Evolutionary conservation across 768 basidiomycete genomes (phyloP).

Genomic region (Postia placenta): DNA sequence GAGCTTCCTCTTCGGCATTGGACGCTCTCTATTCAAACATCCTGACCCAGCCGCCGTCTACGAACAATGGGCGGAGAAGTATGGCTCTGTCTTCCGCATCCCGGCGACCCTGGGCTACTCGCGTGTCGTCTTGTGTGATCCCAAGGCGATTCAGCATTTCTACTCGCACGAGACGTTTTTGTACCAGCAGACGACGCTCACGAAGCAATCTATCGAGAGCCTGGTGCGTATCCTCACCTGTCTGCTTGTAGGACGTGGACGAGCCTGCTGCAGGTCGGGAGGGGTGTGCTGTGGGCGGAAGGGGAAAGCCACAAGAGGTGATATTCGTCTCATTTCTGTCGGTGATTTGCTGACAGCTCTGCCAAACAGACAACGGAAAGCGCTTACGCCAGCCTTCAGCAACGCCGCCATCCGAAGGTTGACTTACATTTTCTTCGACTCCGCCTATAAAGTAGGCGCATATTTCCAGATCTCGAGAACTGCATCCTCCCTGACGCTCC

Average conservation of each 20-base stretch:
- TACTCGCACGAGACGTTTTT: constrained; percentile 43
- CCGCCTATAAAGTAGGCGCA: constrained; percentile 38
- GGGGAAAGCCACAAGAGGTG: constrained; percentile 40
- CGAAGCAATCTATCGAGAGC: constrained; percentile 29
- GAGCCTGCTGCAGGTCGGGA: constrained; percentile 20
- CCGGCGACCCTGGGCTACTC: constrained; percentile 21
- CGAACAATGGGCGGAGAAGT: constrained; percentile 42
- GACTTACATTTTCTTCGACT: constrained; percentile 43
- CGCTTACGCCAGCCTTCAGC: constrained; percentile 46
- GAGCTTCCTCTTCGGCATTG: constrained; percentile 38
- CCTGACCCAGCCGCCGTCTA: constrained; percentile 28
- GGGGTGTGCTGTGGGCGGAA: constrained; percentile 32
- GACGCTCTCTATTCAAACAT: constrained; percentile 21
- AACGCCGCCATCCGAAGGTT: constrained; percentile 43
- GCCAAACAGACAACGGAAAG: constrained; percentile 38
- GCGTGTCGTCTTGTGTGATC: constrained; percentile 19
- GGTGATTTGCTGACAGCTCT: not conserved
- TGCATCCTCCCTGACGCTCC: not conserved
- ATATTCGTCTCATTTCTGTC: constrained; percentile 2
- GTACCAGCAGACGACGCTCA: constrained; percentile 36
- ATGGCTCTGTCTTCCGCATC: constrained; percentile 41
- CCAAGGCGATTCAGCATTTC: constrained; percentile 45
- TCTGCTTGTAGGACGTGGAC: not conserved
- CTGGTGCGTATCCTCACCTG: constrained; percentile 22
- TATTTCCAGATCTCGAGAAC: not conserved